Conservation (phyloP, 345 rosid genomes). For the Heritiera fomes region DNA sequence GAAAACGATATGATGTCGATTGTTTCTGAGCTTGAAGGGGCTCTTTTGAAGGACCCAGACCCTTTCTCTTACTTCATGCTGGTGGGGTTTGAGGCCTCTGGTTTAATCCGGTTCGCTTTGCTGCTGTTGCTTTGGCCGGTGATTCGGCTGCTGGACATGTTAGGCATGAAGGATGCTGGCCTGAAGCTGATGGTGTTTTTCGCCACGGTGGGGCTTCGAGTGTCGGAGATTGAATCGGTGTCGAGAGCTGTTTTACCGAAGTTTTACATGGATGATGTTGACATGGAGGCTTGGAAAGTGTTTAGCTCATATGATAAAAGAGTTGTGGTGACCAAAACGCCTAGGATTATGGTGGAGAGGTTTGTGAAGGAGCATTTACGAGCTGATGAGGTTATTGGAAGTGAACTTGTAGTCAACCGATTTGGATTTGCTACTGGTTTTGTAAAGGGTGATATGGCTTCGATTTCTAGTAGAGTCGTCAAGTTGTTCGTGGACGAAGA, state of each 20-base stretch:
- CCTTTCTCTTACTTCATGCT: constrained; percentile 87
- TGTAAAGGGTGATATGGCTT: constrained; percentile 27
- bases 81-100: constrained; percentile 85
- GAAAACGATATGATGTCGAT: constrained; percentile 45
- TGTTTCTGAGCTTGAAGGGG: constrained; percentile 80
- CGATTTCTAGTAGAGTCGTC: constrained; percentile 36
- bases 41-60: constrained; percentile 56
- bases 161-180: constrained; percentile 49
- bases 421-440: constrained; percentile 76
- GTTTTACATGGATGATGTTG: constrained; percentile 79
- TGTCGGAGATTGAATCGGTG: constrained; percentile 71
- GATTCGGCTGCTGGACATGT: constrained; percentile 48
- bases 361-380: constrained; percentile 74
- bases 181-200: constrained; percentile 69
- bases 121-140: constrained; percentile 68
- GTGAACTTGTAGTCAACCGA: constrained; percentile 58
- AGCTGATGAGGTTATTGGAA: constrained; percentile 76
- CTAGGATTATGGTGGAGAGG: constrained; percentile 77
- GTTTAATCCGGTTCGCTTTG: constrained; percentile 64
- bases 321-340: constrained; percentile 73
- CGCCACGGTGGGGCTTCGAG: constrained; percentile 56
- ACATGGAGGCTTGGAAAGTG: constrained; percentile 68
- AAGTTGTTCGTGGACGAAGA: constrained; percentile 47
- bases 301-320: constrained; percentile 56
- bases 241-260: constrained; percentile 88